Evolutionary conservation across 306 rosid genomes (phyloP), one percentile per base, ranked within the genome.

Genomic region (Lagenaria siceraria): DNA sequence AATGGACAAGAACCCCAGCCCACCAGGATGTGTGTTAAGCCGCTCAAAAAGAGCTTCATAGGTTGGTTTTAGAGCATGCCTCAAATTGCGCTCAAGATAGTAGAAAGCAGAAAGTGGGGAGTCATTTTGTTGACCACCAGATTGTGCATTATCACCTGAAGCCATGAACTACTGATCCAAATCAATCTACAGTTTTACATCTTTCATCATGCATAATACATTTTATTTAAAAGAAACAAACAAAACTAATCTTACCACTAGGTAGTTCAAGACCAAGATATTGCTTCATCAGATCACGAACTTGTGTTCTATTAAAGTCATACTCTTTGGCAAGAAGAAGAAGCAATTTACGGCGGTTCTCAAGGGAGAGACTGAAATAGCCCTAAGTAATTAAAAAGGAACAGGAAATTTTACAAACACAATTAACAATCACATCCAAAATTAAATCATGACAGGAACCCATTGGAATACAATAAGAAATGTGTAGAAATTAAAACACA

Each of bases 11-110:
- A 87, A 83, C 82, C 83, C 90, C 87, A 94, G 86, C 53, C 98
- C 98, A 78, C 98, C 98, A 3, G 96, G 89, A 81, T 94, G 93
- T 10, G 90, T 91, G 81, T 94, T 94, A 80, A 91, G 96, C 24
- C 91, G 88, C 87, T 90, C 98, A 83, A 94, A 94, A 42, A 94
- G 92, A 82, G 86, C 90, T 83, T 91, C 98, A 36, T 91, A 94
- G 64, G 76, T 80, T 17, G 98, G 98, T 85, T 89, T 87, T 42
- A 94, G 91, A 10, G 95, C 88, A 36, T 87, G 91, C 81, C 98
- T 91, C 89, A 94, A 84, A 80, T 87, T 94, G 75, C 89, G 75
- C 85, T 94, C 97, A 75, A 87, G 79, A 62, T 90, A 93, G 71
- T 86, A 90, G 86, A 90, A 94, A 63, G 95, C 80, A 55, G 98